Percentiles rank a stretch among this genome's conserved stretches.
These are phyloP conservation scores for Carpinus viminea DNA, from an alignment of 306 rosid genomes.

Conservation along the genomic window DNA sequence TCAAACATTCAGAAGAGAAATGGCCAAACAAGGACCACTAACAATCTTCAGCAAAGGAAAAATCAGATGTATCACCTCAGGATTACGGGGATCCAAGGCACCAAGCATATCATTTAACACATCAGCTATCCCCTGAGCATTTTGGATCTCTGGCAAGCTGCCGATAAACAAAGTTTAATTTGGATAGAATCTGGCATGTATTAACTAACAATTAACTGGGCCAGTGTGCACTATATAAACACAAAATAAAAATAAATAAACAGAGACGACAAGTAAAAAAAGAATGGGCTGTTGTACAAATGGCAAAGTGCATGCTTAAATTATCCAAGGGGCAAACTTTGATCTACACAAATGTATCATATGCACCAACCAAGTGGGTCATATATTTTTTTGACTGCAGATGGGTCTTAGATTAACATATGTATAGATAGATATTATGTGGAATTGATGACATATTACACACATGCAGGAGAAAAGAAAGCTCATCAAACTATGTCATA, in stretches of 20 bases:
- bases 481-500: background rate
- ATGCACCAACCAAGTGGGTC: background rate
- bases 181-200: slow-evolving; percentile 12
- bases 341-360: background rate
- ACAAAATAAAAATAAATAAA: background rate
- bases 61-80: slow-evolving; percentile 50
- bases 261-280: background rate
- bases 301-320: background rate
- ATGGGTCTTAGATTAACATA: background rate
- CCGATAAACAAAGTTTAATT: slow-evolving; percentile 28
- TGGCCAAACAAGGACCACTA: slow-evolving; percentile 5
- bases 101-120: slow-evolving; percentile 87
- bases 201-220: background rate
- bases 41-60: background rate
- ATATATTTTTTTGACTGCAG: background rate
- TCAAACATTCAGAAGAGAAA: slow-evolving; percentile 16
- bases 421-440: background rate
- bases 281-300: background rate
- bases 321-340: background rate
- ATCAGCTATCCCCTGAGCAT: slow-evolving; percentile 80
- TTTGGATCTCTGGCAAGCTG: slow-evolving; percentile 78
- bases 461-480: background rate
- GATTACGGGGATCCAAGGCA: slow-evolving; percentile 77
- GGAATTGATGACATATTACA: background rate
- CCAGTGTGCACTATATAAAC: background rate